phyloP scores from a whole-genome alignment of 331 rosid genomes.

The Malus hybrid region DNA sequence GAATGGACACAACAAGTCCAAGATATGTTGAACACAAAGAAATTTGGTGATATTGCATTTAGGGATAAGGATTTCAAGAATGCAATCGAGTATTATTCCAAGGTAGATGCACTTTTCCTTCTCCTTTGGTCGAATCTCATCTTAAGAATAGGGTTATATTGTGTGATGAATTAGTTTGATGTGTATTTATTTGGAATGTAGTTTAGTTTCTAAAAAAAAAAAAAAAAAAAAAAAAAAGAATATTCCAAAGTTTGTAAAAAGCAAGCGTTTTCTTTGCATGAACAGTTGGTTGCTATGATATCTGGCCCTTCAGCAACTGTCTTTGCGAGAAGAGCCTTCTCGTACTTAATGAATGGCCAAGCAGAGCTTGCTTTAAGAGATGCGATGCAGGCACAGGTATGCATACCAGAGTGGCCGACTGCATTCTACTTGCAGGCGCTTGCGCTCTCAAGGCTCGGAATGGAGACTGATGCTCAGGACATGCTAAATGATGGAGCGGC shows the following conservation, averaged over 20 bases:
- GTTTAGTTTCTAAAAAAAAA: neutral
- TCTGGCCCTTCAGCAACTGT: conserved; percentile 72
- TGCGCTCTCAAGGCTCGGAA: conserved; percentile 89
- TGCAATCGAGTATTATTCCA: conserved; percentile 74
- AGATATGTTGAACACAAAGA: conserved; percentile 87
- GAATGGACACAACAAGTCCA: conserved; percentile 99
- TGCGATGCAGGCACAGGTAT: conserved; percentile 97
- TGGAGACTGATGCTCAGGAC: conserved; percentile 95
- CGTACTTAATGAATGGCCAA: conserved; percentile 78
- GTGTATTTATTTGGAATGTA: neutral
- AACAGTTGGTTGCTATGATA: conserved; percentile 83
- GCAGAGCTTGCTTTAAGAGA: conserved; percentile 87
- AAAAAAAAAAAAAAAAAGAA: neutral
- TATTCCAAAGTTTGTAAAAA: neutral
- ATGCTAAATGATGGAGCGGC: conserved; percentile 88
- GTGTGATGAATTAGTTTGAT: neutral
- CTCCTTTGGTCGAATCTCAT: neutral
- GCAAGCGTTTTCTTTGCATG: neutral
- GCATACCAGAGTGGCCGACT: conserved; percentile 98
- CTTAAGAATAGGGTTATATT: neutral
- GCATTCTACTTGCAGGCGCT: conserved; percentile 93
- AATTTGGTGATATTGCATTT: conserved; percentile 91
- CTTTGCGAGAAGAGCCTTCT: conserved; percentile 79
- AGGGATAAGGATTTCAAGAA: conserved; percentile 90
- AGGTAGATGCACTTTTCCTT: conserved; percentile 32